Evolutionary conservation across 768 basidiomycete species (phyloP).

Genomic region (Goffeauzyma gilvescens): DNA sequence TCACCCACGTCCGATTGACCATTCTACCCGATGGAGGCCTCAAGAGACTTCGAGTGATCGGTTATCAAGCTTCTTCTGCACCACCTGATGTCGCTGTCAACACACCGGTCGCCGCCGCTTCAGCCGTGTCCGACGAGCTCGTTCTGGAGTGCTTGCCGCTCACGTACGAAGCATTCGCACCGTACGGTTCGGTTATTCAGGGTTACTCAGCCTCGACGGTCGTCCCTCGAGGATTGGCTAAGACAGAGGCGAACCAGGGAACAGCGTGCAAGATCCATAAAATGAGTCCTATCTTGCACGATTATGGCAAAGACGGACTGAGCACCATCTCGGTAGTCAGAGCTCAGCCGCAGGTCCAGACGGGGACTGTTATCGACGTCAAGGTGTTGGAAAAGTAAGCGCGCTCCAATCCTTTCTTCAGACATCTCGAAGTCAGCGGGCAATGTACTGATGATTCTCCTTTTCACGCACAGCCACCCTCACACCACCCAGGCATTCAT

Average conservation of each 20-base stretch:
- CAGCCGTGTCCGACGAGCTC: conserved; percentile 4
- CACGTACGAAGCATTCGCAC: conserved; percentile 65
- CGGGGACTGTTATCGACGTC: conserved; percentile 15
- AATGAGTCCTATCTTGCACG: conserved; percentile 44
- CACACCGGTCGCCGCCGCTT: conserved; percentile 4
- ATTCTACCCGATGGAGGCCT: conserved; percentile 91
- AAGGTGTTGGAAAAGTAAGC: conserved; percentile 19
- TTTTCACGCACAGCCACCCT: conserved; percentile 13
- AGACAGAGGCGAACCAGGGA: conserved; percentile 64
- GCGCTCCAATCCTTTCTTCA: too few species aligned
- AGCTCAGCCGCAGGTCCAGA: conserved; percentile 9
- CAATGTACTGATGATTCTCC: background rate
- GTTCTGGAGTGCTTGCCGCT: conserved; percentile 39
- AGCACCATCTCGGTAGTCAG: conserved; percentile 13
- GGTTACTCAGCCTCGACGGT: conserved; percentile 52
- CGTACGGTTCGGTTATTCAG: conserved; percentile 82
- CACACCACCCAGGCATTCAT: conserved; percentile 75
- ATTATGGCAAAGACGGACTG: conserved; percentile 10
- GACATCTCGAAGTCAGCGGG: too few species aligned
- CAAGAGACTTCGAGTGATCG: conserved; percentile 72
- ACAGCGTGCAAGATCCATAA: conserved; percentile 88
- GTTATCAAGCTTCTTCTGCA: conserved; percentile 37
- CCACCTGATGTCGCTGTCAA: conserved; percentile 37
- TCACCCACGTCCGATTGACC: conserved; percentile 68
- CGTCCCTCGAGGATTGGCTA: conserved; percentile 44